These are phyloP conservation scores for Kwoniella shandongensis DNA, from an alignment of 768 basidiomycete species.

Conservation along the genomic window DNA sequence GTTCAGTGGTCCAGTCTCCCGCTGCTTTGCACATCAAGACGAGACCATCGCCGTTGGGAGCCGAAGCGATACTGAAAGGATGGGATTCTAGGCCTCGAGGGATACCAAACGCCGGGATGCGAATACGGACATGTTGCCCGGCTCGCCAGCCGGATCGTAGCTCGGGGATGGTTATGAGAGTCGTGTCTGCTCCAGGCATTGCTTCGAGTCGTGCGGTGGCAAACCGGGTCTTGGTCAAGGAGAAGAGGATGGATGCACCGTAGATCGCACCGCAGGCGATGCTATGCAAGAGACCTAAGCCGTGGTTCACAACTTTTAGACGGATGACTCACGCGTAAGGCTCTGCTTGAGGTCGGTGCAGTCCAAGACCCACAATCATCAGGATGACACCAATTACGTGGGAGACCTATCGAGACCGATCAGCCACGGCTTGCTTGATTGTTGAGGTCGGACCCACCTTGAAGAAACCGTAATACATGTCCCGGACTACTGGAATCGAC, in stretches of 20 bases:
- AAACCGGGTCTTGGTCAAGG: slow-evolving; percentile 68
- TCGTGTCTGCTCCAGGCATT: slow-evolving; percentile 57
- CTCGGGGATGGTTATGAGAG: slow-evolving; percentile 64
- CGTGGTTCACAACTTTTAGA: background rate
- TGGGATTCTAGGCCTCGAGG: slow-evolving; percentile 60
- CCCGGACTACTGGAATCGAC: slow-evolving; percentile 63
- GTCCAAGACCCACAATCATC: slow-evolving; percentile 60
- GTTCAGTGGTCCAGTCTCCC: slow-evolving; percentile 65
- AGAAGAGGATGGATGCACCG: slow-evolving; percentile 59
- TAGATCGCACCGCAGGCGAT: slow-evolving; percentile 59
- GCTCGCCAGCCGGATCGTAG: slow-evolving; percentile 74
- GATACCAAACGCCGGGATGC: slow-evolving; percentile 58
- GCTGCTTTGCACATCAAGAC: slow-evolving; percentile 66
- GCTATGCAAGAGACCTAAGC: background rate
- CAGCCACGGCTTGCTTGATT: too few relatives aligned
- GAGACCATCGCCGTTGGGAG: slow-evolving; percentile 62
- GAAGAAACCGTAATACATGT: slow-evolving; percentile 67
- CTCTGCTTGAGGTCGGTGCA: slow-evolving; percentile 60
- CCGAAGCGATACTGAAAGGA: slow-evolving; percentile 78
- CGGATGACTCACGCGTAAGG: slow-evolving; percentile 51
- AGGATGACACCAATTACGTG: slow-evolving; percentile 64
- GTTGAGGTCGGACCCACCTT: slow-evolving; percentile 4
- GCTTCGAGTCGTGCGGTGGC: slow-evolving; percentile 63
- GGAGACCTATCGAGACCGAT: too few relatives aligned
- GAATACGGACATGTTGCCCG: slow-evolving; percentile 76